Conservation (phyloP, 129 eudicot species). For the Erigeron canadensis region DNA sequence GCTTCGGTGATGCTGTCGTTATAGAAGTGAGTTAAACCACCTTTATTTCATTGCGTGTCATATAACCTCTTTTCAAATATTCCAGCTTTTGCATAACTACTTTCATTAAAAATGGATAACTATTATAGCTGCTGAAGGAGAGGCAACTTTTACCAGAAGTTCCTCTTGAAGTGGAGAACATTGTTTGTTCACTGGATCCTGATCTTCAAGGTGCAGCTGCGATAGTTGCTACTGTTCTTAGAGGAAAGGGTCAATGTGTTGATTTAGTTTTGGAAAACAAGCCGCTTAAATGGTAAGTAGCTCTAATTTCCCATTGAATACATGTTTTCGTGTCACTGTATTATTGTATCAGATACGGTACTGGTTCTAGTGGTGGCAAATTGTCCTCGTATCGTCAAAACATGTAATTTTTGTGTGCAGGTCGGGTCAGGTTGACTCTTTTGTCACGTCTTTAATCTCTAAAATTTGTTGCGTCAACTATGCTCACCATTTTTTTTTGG, state of each 20-base stretch:
- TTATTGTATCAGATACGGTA: neutral
- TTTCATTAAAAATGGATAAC: neutral
- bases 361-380: neutral
- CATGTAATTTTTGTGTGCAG: constrained; percentile 4
- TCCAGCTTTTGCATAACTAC: neutral
- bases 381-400: neutral
- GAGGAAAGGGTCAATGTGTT: constrained; percentile 85
- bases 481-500: neutral
- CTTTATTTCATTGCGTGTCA: neutral
- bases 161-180: constrained; percentile 56
- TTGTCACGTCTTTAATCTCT: neutral
- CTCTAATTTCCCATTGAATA: neutral
- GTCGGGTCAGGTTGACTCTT: neutral
- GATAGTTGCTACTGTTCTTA: constrained; percentile 62
- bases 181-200: constrained; percentile 78
- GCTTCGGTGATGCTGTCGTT: constrained; percentile 98
- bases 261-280: constrained; percentile 91
- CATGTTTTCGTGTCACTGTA: constrained; percentile 11
- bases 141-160: constrained; percentile 74
- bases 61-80: constrained; percentile 7
- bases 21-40: constrained; percentile 72
- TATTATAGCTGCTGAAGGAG: constrained; percentile 80
- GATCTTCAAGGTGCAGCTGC: constrained; percentile 89
- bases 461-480: neutral
- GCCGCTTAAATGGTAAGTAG: constrained; percentile 75